Evolutionary conservation across 305 asterid species (phyloP), one percentile per base, ranked within the genome.

Genomic region (Solanum aculeatissimum): DNA sequence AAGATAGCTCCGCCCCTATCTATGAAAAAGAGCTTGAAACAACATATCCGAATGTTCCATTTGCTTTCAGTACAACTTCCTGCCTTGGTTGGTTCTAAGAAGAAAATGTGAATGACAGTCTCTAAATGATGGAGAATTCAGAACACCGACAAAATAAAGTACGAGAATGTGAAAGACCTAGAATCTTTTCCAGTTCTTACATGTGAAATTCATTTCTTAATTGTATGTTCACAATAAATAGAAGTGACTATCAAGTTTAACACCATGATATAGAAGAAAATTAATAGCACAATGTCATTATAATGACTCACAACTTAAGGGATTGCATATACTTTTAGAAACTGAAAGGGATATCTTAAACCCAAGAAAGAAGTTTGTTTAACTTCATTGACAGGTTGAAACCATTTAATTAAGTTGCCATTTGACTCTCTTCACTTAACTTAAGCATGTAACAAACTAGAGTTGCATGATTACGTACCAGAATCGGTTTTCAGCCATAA

Each of bases 401-500:
- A 77, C 29, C 65, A 77, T 38, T 51, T 51, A 51, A 77, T 53
- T 77, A 51, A 53, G 65, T 77, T 29, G 8, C 23, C 65, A 53
- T 77, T 51, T 53, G 65, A 77, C 47, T 77, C 29, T 0, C 49
- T 29, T 51, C 82, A 53, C 47, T 29, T 47, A 77, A 77, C 18
- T 29, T 29, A 51, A 77, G 82, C 66, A 53, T 77, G 47, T 27
- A 77, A 77, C 45, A 53, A 29, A 18, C 47, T 51, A 77, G 65
- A 29, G 29, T 77, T 51, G 65, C 66, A 51, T 55, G 29, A 75
- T 83, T 66, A 29, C 84, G 83, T 92, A 97, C 99, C 98, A 94
- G 91, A 92, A 92, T 53, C 88, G 91, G 84, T 84, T 87, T 86
- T 91, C 95, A 78, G 90, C 89, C 84, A 86, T 53, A 72, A 47